These are phyloP conservation scores for Jacaranda mimosifolia DNA, from an alignment of 257 asterid species.

Conservation along the genomic window DNA sequence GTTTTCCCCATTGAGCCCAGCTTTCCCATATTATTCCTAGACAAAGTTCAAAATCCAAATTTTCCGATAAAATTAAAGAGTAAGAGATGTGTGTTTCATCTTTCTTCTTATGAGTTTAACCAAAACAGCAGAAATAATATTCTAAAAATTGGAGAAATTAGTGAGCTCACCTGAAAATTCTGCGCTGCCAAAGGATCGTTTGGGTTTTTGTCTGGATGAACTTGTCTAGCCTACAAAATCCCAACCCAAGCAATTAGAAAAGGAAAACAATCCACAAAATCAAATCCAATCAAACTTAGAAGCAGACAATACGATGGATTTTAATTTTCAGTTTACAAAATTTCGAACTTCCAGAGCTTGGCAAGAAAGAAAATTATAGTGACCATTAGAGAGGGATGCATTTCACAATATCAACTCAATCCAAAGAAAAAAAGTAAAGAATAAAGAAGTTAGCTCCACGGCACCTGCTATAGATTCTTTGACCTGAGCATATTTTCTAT, in stretches of 20 bases:
- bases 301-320: background rate
- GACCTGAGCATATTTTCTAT: constrained; percentile 15
- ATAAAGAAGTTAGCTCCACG: background rate
- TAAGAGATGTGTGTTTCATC: constrained; percentile 19
- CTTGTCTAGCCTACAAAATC: constrained; percentile 88
- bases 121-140: constrained; percentile 25
- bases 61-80: constrained; percentile 14
- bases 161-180: constrained; percentile 77
- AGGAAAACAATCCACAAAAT: constrained; percentile 1
- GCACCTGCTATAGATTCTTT: constrained; percentile 4
- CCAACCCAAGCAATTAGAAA: constrained; percentile 32
- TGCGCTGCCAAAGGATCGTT: constrained; percentile 97
- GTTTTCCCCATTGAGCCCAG: background rate
- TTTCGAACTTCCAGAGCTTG: constrained; percentile 12
- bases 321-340: constrained; percentile 11
- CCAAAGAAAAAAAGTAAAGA: background rate
- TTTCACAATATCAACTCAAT: constrained; percentile 16
- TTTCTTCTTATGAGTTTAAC: background rate
- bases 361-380: constrained; percentile 19
- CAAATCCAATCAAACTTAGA: constrained; percentile 19
- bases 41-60: constrained; percentile 2
- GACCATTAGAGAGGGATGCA: constrained; percentile 23
- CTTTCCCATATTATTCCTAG: constrained; percentile 7
- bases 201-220: constrained; percentile 99
- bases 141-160: constrained; percentile 17